These are phyloP conservation scores for Bondarzewia mesenterica DNA, from an alignment of 1,284 basidiomycete genomes.

Conservation along the genomic window DNA sequence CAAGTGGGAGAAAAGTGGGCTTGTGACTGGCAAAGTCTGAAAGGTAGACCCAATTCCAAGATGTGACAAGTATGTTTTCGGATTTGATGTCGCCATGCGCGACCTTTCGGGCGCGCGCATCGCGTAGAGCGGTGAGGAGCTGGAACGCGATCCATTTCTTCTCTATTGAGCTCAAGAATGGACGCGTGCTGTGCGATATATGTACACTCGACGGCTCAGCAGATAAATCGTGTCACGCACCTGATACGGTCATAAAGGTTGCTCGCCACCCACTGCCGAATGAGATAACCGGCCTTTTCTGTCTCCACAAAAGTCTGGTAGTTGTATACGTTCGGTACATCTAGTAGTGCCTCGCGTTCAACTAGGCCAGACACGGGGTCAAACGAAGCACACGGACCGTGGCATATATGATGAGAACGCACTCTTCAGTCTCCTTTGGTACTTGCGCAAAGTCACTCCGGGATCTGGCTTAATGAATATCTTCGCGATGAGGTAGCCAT, in stretches of 20 bases:
- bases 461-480: slow-evolving; percentile 78
- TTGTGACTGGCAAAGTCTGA: slow-evolving; percentile 98
- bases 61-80: slow-evolving; percentile 94
- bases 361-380: slow-evolving; percentile 30
- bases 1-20: slow-evolving; percentile 89
- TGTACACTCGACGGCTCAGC: not conserved
- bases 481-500: slow-evolving; percentile 71
- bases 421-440: slow-evolving; percentile 62
- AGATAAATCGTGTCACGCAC: slow-evolving; percentile 35
- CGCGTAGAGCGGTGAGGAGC: slow-evolving; percentile 78
- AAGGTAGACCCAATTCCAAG: slow-evolving; percentile 92
- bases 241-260: slow-evolving; percentile 97
- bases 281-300: slow-evolving; percentile 92
- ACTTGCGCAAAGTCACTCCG: slow-evolving; percentile 49
- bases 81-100: slow-evolving; percentile 98
- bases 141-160: slow-evolving; percentile 99
- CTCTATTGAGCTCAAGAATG: slow-evolving; percentile 86
- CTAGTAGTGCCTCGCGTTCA: slow-evolving; percentile 78
- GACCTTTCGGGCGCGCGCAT: slow-evolving; percentile 76
- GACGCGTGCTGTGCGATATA: slow-evolving; percentile 70
- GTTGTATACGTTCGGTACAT: slow-evolving; percentile 84
- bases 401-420: slow-evolving; percentile 14
- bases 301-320: slow-evolving; percentile 93
- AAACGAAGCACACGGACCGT: not conserved
- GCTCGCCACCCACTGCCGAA: slow-evolving; percentile 92